Percentiles rank a stretch among this genome's conserved stretches.
phyloP scores from a whole-genome alignment of 805 yeast species.

The Scheffersomyces amazonensis region DNA sequence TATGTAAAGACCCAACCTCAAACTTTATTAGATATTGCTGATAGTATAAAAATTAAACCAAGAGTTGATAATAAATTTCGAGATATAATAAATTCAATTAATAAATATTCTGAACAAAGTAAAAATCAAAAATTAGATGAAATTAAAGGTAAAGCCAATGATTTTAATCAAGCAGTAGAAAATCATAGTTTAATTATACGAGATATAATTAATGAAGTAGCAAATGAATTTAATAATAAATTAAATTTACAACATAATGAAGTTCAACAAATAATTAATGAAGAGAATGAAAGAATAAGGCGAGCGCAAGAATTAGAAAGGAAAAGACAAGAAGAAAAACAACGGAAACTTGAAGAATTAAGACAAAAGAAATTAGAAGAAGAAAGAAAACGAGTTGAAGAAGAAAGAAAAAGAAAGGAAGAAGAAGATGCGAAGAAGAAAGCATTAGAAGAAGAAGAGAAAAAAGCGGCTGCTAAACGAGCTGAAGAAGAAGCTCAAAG shows the following conservation, averaged over 20 bases:
- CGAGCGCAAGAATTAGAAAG: conserved; percentile 14
- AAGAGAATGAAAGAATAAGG: conserved; percentile 19
- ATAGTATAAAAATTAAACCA: background rate
- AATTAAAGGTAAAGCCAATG: background rate
- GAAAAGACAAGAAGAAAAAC: conserved; percentile 15
- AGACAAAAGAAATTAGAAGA: conserved; percentile 11
- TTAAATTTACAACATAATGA: conserved; percentile 13
- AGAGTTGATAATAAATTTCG: background rate
- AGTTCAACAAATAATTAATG: conserved; percentile 13
- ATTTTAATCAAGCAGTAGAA: background rate
- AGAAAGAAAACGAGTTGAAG: conserved; percentile 9
- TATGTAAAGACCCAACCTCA: too few relatives aligned
- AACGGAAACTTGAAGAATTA: conserved; percentile 18
- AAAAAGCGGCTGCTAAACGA: conserved; percentile 19
- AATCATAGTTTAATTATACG: conserved; percentile 1
- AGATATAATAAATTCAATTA: conserved; percentile 1
- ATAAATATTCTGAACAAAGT: conserved; percentile 1
- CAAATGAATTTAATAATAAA: conserved; percentile 1
- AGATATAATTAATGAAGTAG: conserved; percentile 1
- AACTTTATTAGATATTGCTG: too few relatives aligned
- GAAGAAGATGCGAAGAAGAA: conserved; percentile 6
- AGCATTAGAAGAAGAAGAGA: conserved; percentile 11
- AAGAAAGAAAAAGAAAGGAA: conserved; percentile 9
- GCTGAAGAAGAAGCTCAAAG: conserved; percentile 12
- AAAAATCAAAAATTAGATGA: background rate